A percentile compares a stretch with the other conserved stretches of the same genome.
phyloP scores from a whole-genome alignment of 345 rosid species.

The Linum lewisii region DNA sequence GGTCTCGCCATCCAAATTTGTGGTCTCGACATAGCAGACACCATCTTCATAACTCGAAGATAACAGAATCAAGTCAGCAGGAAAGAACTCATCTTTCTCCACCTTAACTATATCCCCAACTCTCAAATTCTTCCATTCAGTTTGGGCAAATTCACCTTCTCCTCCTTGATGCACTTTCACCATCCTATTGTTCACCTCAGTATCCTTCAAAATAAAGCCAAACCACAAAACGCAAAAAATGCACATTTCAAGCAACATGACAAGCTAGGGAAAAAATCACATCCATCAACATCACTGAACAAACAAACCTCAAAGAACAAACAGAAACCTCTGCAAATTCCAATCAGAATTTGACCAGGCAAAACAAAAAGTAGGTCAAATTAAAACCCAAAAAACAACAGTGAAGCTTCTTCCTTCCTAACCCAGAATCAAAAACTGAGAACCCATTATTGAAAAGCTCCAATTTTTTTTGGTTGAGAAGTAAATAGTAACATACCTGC shows the following conservation, averaged over 20 bases:
- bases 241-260: constrained; percentile 1
- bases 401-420: too few species aligned
- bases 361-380: too few species aligned
- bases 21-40: constrained; percentile 86
- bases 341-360: background rate
- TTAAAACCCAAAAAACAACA: too few species aligned
- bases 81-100: constrained; percentile 75
- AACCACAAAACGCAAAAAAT: background rate
- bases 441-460: background rate
- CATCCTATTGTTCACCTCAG: constrained; percentile 69
- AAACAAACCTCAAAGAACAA: background rate
- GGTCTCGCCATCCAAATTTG: constrained; percentile 95
- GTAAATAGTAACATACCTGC: constrained; percentile 38
- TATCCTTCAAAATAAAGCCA: constrained; percentile 39
- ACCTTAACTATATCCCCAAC: constrained; percentile 85
- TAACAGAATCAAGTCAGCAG: constrained; percentile 71
- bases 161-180: constrained; percentile 49
- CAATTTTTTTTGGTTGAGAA: background rate
- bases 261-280: background rate
- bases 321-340: background rate
- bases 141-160: constrained; percentile 40
- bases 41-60: constrained; percentile 79
- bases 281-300: constrained; percentile 1
- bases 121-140: constrained; percentile 62
- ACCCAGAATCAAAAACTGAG: background rate